phyloP scores from a whole-genome alignment of 352 stramenopile genomes.

The Phytophthora melonis region DNA sequence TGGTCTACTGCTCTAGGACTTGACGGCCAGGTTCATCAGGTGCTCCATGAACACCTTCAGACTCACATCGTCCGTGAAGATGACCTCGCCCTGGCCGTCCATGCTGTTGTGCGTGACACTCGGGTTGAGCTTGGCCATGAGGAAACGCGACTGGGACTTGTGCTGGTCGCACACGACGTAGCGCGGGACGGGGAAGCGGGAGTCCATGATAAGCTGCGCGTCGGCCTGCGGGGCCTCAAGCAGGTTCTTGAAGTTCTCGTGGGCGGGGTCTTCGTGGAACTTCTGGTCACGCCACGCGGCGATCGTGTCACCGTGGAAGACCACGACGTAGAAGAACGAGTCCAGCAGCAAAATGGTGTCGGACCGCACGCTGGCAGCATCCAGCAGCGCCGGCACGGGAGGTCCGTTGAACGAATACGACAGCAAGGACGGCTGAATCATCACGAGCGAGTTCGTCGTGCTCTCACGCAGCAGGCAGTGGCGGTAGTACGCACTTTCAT shows the following conservation, averaged over 20 bases:
- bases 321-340: slow-evolving; percentile 99
- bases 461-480: slow-evolving; percentile 96
- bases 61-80: slow-evolving; percentile 99
- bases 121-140: slow-evolving; percentile 99
- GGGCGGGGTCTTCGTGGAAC: slow-evolving; percentile 94
- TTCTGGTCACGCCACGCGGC: slow-evolving; percentile 98
- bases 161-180: slow-evolving; percentile 99
- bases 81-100: slow-evolving; percentile 93
- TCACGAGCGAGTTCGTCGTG: slow-evolving; percentile 99
- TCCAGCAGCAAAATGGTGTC: slow-evolving; percentile 99
- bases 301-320: slow-evolving; percentile 99
- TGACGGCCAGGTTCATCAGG: slow-evolving; percentile 92
- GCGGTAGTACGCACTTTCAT: slow-evolving; percentile 98
- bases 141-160: slow-evolving; percentile 99
- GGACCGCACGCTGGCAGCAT: slow-evolving; percentile 93
- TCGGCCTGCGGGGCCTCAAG: slow-evolving; percentile 98
- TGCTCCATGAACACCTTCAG: slow-evolving; percentile 99
- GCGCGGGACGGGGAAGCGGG: slow-evolving; percentile 97
- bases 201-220: slow-evolving; percentile 99
- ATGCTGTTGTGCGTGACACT: slow-evolving; percentile 97
- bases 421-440: slow-evolving; percentile 99
- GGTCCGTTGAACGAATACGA: slow-evolving; percentile 97
- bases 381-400: slow-evolving; percentile 90
- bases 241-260: slow-evolving; percentile 99
- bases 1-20: slow-evolving; percentile 63